Evolutionary conservation across 345 rosid species (phyloP), one percentile per base, ranked within the genome.

Genomic region (Murraya paniculata): DNA sequence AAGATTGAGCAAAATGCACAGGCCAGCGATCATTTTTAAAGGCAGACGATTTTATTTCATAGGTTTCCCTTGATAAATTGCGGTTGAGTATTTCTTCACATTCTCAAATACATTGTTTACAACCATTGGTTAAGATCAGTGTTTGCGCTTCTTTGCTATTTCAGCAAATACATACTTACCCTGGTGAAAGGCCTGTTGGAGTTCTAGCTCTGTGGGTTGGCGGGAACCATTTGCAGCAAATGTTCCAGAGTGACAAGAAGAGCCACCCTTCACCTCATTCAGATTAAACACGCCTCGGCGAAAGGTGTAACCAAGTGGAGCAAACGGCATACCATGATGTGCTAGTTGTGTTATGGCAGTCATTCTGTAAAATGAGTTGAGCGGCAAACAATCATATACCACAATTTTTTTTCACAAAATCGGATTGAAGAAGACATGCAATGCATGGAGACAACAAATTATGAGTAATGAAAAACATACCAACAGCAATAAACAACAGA

Each of bases 221-320:
- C 97, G 91, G 28, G 89, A 87, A 30, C 98, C 96, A 60, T 93
- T 96, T 1, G 90, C 94, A 14, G 98, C 97, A 57, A 81, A 93
- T 77, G 97, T 95, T 77, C 99, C 98, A 1, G 98, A 90, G 50
- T 97, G 97, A 68, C 91, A 95, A 24, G 90, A 81, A 27, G 98
- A 95, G 10, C 99, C 98, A 24, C 97, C 99, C 77, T 90, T 95
- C 80, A 93, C 96, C 84, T 93, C 89, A 74, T 83, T 79, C 96
- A 92, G 90, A 87, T 90, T 95, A 28, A 86, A 95, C 99, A 95
- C 93, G 79, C 90, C 86, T 10, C 78, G 77, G 25, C 97, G 98
- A 39, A 92, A 92, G 2, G 94, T 95, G 86, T 93, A 95, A 2
- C 99, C 97, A 18, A 91, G 79, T 4, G 98, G 99, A 57, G 93